Conservation (phyloP, 2,329 filamentous ascomycete species). For the Byssothecium circinans region DNA sequence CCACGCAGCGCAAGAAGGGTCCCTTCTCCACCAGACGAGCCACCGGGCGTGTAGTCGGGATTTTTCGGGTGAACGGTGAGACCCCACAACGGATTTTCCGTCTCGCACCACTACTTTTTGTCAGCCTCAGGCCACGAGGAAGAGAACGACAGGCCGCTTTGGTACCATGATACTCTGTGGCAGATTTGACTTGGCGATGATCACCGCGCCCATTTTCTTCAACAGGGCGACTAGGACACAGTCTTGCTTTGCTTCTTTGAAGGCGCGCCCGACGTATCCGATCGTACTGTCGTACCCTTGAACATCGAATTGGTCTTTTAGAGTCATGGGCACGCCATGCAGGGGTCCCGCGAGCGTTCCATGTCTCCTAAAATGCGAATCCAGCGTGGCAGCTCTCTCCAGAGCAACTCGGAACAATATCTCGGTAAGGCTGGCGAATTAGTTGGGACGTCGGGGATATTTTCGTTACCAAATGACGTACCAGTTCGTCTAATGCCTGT, state of each 20-base stretch:
- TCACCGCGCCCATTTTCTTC: slow-evolving; percentile 55
- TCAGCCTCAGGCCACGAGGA: slow-evolving; percentile 39
- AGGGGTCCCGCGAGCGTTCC: slow-evolving; percentile 48
- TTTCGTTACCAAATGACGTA: slow-evolving; percentile 47
- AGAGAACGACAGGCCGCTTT: background rate
- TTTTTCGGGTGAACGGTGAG: slow-evolving; percentile 62
- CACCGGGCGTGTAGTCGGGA: slow-evolving; percentile 56
- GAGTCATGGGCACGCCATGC: slow-evolving; percentile 52
- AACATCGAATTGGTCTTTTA: slow-evolving; percentile 56
- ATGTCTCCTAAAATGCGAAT: slow-evolving; percentile 42
- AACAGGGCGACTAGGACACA: slow-evolving; percentile 60
- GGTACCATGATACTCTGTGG: slow-evolving; percentile 58
- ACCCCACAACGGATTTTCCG: slow-evolving; percentile 62
- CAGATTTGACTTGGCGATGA: slow-evolving; percentile 56
- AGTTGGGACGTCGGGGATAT: slow-evolving; percentile 44
- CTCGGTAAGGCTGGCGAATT: slow-evolving; percentile 52
- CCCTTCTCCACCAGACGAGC: slow-evolving; percentile 63
- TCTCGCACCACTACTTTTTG: slow-evolving; percentile 58
- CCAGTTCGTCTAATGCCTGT: slow-evolving; percentile 48
- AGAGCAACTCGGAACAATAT: slow-evolving; percentile 51
- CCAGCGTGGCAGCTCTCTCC: slow-evolving; percentile 45
- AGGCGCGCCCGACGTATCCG: slow-evolving; percentile 66
- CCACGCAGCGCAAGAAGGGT: slow-evolving; percentile 58
- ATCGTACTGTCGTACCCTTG: slow-evolving; percentile 52
- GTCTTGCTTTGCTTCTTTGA: slow-evolving; percentile 53